phyloP scores from a whole-genome alignment of 495 filamentous ascomycete species.

The Articulospora tetracladia region DNA sequence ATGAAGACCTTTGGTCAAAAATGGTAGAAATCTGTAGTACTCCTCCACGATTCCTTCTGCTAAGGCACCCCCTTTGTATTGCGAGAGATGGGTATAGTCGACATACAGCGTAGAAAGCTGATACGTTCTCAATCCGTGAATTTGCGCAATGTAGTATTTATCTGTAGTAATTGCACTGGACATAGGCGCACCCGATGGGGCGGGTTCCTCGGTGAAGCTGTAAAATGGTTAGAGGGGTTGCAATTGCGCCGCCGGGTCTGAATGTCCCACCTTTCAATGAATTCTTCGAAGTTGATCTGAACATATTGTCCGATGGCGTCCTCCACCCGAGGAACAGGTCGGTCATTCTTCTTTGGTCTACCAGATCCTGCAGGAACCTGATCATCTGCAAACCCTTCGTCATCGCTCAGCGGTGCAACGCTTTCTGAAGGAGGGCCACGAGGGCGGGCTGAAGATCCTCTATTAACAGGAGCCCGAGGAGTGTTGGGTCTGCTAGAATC shows the following conservation, averaged over 20 bases:
- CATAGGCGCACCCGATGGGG: slow-evolving; percentile 65
- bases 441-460: slow-evolving; percentile 55
- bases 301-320: slow-evolving; percentile 84
- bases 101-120: slow-evolving; percentile 95
- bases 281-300: slow-evolving; percentile 78
- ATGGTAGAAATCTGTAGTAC: slow-evolving; percentile 95
- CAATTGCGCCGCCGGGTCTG: not conserved
- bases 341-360: slow-evolving; percentile 54
- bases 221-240: not conserved
- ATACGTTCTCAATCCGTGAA: slow-evolving; percentile 81
- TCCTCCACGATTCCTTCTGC: slow-evolving; percentile 80
- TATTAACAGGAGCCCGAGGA: slow-evolving; percentile 21
- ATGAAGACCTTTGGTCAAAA: slow-evolving; percentile 84
- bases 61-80: slow-evolving; percentile 65
- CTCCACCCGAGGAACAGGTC: slow-evolving; percentile 75
- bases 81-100: slow-evolving; percentile 84
- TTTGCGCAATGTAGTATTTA: slow-evolving; percentile 95
- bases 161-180: slow-evolving; percentile 75
- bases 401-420: slow-evolving; percentile 57
- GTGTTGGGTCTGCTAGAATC: slow-evolving; percentile 18
- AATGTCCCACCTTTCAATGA: slow-evolving; percentile 71
- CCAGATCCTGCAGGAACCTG: slow-evolving; percentile 49
- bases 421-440: slow-evolving; percentile 65
- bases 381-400: slow-evolving; percentile 59
- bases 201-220: slow-evolving; percentile 74